Evolutionary conservation across 257 asterid species (phyloP).

Genomic region (Solanum appendiculatum): DNA sequence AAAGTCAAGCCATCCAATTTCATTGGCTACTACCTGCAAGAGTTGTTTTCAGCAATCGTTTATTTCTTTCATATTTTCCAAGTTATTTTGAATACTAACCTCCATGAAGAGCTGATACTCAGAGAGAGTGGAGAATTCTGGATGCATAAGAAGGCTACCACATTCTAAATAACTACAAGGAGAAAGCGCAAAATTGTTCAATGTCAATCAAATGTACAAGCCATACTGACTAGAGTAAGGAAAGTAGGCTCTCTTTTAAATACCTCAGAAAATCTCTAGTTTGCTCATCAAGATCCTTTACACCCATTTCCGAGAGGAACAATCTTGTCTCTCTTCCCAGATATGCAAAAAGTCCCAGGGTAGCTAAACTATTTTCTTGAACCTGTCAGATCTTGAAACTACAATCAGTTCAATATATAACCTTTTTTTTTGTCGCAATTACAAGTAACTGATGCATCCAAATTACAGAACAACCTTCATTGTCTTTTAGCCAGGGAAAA

Average conservation of each 20-base stretch:
- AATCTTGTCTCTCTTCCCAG: conserved; percentile 75
- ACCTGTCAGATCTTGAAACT: conserved; percentile 28
- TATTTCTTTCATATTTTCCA: not conserved
- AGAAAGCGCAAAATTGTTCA: conserved; percentile 4
- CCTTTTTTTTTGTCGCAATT: not conserved
- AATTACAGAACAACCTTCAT: not conserved
- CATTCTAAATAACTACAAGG: conserved; percentile 65
- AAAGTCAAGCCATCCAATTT: conserved; percentile 77
- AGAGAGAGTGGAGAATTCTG: conserved; percentile 48
- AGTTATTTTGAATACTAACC: conserved; percentile 27
- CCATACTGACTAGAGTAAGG: not conserved
- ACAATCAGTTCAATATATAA: not conserved
- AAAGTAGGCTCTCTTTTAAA: not conserved
- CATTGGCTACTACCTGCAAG: conserved; percentile 57
- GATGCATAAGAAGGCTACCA: conserved; percentile 52
- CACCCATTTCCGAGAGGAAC: conserved; percentile 45
- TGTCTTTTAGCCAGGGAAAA: not conserved
- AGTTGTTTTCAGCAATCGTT: conserved; percentile 3
- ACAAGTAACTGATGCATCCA: not conserved
- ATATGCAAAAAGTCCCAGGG: conserved; percentile 61
- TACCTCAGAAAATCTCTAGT: conserved; percentile 58
- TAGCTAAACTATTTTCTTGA: conserved; percentile 50
- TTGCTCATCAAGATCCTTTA: conserved; percentile 56
- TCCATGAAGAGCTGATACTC: conserved; percentile 75
- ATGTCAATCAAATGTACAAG: not conserved